Evolutionary conservation across 2,329 filamentous ascomycete species (phyloP).

Genomic region (Blumeriella jaapii): DNA sequence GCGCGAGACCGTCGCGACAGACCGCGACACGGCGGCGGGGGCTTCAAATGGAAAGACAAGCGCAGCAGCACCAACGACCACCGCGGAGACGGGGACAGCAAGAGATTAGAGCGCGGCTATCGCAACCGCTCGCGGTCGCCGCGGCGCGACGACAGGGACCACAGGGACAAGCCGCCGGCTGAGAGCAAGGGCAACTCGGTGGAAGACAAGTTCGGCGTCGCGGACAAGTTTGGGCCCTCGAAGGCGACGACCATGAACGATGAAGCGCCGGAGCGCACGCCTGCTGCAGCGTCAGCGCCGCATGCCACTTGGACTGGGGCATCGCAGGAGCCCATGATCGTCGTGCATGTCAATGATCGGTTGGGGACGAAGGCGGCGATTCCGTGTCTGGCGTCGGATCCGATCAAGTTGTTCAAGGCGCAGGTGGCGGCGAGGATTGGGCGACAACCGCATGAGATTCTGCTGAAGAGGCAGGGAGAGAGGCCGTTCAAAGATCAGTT

Average conservation of each 20-base stretch:
- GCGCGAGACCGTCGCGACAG: conserved; percentile 17
- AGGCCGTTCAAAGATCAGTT: conserved; percentile 87
- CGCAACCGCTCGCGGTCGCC: conserved; percentile 32
- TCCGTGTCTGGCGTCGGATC: conserved; percentile 76
- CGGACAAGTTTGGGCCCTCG: conserved; percentile 23
- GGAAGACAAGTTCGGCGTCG: conserved; percentile 25
- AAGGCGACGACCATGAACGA: conserved; percentile 9
- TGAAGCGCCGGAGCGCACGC: conserved; percentile 16
- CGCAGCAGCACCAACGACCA: conserved; percentile 33
- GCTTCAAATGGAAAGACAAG: conserved; percentile 49
- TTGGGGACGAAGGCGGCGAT: conserved; percentile 92
- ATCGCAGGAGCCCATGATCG: conserved; percentile 73
- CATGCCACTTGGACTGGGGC: conserved; percentile 10
- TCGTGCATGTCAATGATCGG: conserved; percentile 90
- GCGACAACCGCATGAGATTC: conserved; percentile 78
- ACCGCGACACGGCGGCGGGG: conserved; percentile 26
- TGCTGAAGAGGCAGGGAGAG: conserved; percentile 85
- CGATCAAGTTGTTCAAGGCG: conserved; percentile 77
- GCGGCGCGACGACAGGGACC: conserved; percentile 21
- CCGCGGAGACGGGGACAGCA: conserved; percentile 34
- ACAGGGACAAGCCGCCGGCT: conserved; percentile 10
- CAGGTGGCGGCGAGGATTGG: conserved; percentile 86
- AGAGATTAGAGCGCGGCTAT: conserved; percentile 42
- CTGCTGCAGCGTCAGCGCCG: conserved; percentile 16
- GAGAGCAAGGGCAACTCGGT: conserved; percentile 9